Conservation (phyloP, 129 eudicot species). For the Helianthus annuus region DNA sequence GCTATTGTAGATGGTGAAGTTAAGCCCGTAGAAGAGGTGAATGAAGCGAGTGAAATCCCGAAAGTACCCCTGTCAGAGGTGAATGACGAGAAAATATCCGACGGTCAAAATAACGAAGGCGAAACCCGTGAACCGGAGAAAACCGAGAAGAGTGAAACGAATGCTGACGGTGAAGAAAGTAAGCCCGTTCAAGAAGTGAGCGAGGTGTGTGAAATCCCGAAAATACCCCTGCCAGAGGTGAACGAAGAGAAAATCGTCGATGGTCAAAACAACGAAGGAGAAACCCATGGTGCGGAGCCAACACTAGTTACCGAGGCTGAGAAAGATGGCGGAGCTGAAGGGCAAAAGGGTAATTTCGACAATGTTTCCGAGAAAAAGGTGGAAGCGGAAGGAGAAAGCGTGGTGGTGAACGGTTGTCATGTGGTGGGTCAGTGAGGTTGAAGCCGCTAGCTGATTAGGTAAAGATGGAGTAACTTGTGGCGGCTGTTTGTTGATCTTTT, state of each 20-base stretch:
- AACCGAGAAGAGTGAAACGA: conserved; percentile 16
- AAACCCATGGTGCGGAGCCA: conserved; percentile 12
- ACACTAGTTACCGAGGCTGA: conserved; percentile 26
- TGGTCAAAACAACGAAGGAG: conserved; percentile 16
- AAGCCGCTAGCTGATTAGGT: conserved; percentile 16
- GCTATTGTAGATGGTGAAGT: conserved; percentile 25
- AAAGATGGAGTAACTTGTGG: conserved; percentile 15
- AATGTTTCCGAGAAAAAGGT: conserved; percentile 4
- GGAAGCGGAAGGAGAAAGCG: conserved; percentile 21
- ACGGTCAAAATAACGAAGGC: conserved; percentile 12
- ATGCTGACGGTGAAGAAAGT: conserved; percentile 22
- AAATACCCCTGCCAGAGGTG: conserved; percentile 3
- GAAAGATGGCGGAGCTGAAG: conserved; percentile 27
- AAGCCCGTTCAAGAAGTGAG: conserved; percentile 36
- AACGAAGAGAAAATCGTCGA: background rate
- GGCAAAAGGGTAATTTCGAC: conserved; percentile 28
- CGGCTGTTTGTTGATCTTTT: conserved; percentile 12
- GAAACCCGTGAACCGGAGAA: conserved; percentile 17
- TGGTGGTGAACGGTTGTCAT: conserved; percentile 43
- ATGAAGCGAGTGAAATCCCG: conserved; percentile 14
- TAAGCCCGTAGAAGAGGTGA: conserved; percentile 16
- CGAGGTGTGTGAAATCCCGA: background rate
- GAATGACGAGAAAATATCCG: background rate
- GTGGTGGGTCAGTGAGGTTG: conserved; percentile 29
- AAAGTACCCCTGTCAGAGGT: conserved; percentile 17